Base-by-base conservation (phyloP, 2,329 filamentous ascomycete genomes). In the Cordyceps farinosa region DNA sequence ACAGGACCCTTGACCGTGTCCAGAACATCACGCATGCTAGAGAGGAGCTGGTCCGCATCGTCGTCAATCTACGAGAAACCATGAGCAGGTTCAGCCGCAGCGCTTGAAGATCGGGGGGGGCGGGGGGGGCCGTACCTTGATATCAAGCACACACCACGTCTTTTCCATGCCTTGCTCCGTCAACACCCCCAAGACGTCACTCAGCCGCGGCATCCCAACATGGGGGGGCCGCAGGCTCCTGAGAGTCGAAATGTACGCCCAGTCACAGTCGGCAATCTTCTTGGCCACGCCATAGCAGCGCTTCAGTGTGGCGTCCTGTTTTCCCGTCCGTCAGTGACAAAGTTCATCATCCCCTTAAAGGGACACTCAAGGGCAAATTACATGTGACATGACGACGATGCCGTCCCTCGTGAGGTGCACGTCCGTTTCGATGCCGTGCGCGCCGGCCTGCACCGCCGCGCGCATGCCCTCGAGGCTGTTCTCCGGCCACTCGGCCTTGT, bases 371-470 rank as follows among this genome's bases (percentile, higher is more conserved):
- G 7, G n/a, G 22, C 7, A 27, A 71, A 81, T 73, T 76, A 91
- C 90, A 79, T 96, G 92, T 52, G 89, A 91, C 47, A 98, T 78
- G 10, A 98, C 91, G 0, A 96, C 90, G 0, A 96, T 87, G 7
- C 89, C 88, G 71, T 98, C 94, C 65, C 83, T 86, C 15, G 91
- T 88, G 40, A 97, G 77, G 73, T 96, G 93, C 9, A 97, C 76
- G 70, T 98, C 94, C 22, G 92, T 96, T 78, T 98, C 94, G 34
- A 98, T 79, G 0, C 90, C 94, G 70, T 96, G 86, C 0, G 90
- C 86, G 27, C 91, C 91, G 22, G 86, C 87, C 38, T 86, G 79
- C 2, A 94, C 83, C 1, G 92, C 93, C 34, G 83, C 88, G 63
- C 79, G 79, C 77, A 97, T 96, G 8, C 90, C 90, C 17, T 81